A percentile compares a stretch with the other conserved stretches of the same genome.
These are phyloP conservation scores for Fraxinus americana DNA, from an alignment of 257 asterid genomes.

Conservation along the genomic window DNA sequence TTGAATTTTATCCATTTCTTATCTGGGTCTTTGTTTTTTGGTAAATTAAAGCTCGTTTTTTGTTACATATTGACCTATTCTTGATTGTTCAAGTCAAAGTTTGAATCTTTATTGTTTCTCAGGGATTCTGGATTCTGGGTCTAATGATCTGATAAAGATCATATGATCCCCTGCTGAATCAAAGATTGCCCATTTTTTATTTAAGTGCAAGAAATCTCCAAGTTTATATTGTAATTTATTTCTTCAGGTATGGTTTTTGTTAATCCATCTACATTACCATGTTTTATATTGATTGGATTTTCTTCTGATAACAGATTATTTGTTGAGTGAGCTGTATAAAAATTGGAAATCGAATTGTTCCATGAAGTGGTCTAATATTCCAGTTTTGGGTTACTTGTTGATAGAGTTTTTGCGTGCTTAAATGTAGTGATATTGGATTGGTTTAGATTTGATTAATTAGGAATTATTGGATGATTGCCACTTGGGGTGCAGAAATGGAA, in stretches of 20 bases:
- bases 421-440: conserved; percentile 20
- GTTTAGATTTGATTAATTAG: conserved; percentile 22
- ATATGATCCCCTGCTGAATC: conserved; percentile 51
- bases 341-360: conserved; percentile 18
- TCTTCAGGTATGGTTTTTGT: conserved; percentile 34
- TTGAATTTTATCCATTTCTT: conserved; percentile 54
- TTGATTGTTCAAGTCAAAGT: conserved; percentile 33
- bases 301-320: conserved; percentile 22
- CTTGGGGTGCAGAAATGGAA: conserved; percentile 64
- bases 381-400: conserved; percentile 27
- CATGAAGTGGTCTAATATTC: conserved; percentile 27
- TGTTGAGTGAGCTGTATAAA: conserved; percentile 11
- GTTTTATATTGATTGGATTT: conserved; percentile 35
- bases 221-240: conserved; percentile 40
- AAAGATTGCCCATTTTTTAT: conserved; percentile 30
- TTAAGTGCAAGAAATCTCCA: conserved; percentile 34
- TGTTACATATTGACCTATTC: conserved; percentile 33
- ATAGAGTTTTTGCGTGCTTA: conserved; percentile 44
- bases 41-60: conserved; percentile 31
- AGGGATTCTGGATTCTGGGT: conserved; percentile 56
- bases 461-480: conserved; percentile 32
- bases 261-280: conserved; percentile 53
- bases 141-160: conserved; percentile 69
- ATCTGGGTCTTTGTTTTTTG: conserved; percentile 49
- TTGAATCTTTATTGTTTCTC: conserved; percentile 40